Percentiles rank a stretch among this genome's conserved stretches.
Evolutionary conservation across 1,284 basidiomycete species (phyloP).

Genomic region (Macrocybe sp.): DNA sequence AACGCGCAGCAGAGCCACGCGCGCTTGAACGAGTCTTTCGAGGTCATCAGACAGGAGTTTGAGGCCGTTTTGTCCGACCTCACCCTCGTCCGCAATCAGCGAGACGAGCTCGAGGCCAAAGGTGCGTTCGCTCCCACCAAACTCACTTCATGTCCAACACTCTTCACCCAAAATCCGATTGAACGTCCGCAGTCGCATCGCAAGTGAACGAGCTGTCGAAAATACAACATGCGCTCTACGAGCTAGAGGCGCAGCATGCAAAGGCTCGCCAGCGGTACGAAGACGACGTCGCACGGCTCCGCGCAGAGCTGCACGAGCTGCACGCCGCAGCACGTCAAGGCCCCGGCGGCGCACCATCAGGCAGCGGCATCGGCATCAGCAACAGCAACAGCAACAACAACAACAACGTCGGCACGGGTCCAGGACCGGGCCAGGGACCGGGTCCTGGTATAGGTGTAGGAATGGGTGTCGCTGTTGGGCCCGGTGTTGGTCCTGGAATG

Average conservation of each 20-base stretch:
- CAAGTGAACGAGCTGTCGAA: conserved; percentile 43
- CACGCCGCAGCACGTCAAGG: conserved; percentile 17
- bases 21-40: conserved; percentile 77
- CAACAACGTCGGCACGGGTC: too few relatives aligned
- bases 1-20: conserved; percentile 17
- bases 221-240: conserved; percentile 41
- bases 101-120: conserved; percentile 89
- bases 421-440: too few relatives aligned
- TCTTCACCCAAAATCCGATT: too few relatives aligned
- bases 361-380: too few relatives aligned
- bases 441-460: too few relatives aligned
- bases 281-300: conserved; percentile 33
- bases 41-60: conserved; percentile 83
- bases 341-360: not conserved
- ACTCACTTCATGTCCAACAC: too few relatives aligned
- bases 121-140: conserved; percentile 35
- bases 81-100: conserved; percentile 63
- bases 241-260: conserved; percentile 39
- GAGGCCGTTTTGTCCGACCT: conserved; percentile 75
- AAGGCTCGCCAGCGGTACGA: conserved; percentile 41
- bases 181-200: conserved; percentile 33
- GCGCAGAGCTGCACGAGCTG: conserved; percentile 22
- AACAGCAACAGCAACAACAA: too few relatives aligned
- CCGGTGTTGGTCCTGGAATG: conserved; percentile 14
- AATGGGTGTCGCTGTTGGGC: conserved; percentile 13